Conservation (phyloP, 73 alveolate genomes). For the Uronychia setigera region DNA sequence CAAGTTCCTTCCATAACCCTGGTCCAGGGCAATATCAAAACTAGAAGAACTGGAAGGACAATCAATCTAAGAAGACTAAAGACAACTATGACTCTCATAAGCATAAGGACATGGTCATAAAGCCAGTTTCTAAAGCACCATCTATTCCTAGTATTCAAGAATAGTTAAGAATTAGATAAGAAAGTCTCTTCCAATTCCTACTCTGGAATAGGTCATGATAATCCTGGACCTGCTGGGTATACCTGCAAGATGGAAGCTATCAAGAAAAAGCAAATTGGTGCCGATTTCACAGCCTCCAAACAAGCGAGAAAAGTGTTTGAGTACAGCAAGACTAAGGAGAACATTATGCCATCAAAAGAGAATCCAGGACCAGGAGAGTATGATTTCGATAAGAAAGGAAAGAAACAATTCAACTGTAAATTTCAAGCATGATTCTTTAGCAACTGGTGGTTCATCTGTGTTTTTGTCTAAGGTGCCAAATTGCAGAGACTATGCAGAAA, state of each 20-base stretch:
- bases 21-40: slow-evolving; percentile 58
- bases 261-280: slow-evolving; percentile 8
- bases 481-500: slow-evolving; percentile 24
- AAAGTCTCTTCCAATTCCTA: slow-evolving; percentile 51
- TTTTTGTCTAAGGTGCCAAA: slow-evolving; percentile 41
- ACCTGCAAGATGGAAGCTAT: slow-evolving; percentile 15
- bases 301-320: slow-evolving; percentile 30
- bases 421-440: background rate
- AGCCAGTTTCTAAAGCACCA: slow-evolving; percentile 60
- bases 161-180: slow-evolving; percentile 3
- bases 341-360: slow-evolving; percentile 22
- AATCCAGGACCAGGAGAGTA: slow-evolving; percentile 59
- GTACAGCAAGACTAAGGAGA: slow-evolving; percentile 28
- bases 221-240: slow-evolving; percentile 58
- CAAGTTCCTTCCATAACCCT: slow-evolving; percentile 51
- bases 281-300: slow-evolving; percentile 15
- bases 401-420: slow-evolving; percentile 4
- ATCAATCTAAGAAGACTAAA: slow-evolving; percentile 14
- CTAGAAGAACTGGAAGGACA: slow-evolving; percentile 32
- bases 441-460: background rate
- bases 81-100: slow-evolving; percentile 18
- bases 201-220: slow-evolving; percentile 38
- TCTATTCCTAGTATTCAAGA: slow-evolving; percentile 35
- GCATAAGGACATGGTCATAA: slow-evolving; percentile 48
- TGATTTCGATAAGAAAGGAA: slow-evolving; percentile 12